Evolutionary conservation across 768 basidiomycete genomes (phyloP).

Genomic region (Boletus huronensis): DNA sequence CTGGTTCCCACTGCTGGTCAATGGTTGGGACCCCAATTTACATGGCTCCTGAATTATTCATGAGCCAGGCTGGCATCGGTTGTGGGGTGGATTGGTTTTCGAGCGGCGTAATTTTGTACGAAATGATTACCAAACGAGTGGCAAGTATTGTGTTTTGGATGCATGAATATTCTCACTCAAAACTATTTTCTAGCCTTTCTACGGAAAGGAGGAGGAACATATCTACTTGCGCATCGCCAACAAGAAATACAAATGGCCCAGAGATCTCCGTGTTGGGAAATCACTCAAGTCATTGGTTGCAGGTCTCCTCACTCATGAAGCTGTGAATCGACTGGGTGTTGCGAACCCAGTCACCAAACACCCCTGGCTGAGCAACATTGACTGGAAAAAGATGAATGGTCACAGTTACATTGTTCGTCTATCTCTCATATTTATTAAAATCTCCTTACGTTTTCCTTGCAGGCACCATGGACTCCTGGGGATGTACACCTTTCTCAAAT

Average conservation of each 20-base stretch:
- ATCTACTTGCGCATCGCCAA: constrained; percentile 27
- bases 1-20: constrained; percentile 16
- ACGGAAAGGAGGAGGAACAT: constrained; percentile 24
- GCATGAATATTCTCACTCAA: background rate
- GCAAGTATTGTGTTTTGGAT: constrained; percentile 20
- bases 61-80: constrained; percentile 23
- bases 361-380: constrained; percentile 43
- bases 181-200: constrained; percentile 20
- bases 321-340: constrained; percentile 39
- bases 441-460: background rate
- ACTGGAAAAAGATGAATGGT: constrained; percentile 45
- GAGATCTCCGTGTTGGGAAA: constrained; percentile 33
- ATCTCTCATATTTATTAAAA: background rate
- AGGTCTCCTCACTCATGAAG: constrained; percentile 38
- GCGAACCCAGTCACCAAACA: constrained; percentile 37
- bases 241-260: constrained; percentile 40
- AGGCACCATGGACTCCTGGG: constrained; percentile 45
- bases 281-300: constrained; percentile 42
- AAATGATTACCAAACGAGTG: constrained; percentile 44
- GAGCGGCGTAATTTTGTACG: constrained; percentile 47
- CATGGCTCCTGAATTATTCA: constrained; percentile 47
- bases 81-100: constrained; percentile 54
- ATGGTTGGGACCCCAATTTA: constrained; percentile 49
- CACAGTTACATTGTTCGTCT: constrained; percentile 45
- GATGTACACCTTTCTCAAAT: constrained; percentile 22